A percentile compares a stretch with the other conserved stretches of the same genome.
These are phyloP conservation scores for Rosa lucieae DNA, from an alignment of 306 rosid species.

Conservation along the genomic window DNA sequence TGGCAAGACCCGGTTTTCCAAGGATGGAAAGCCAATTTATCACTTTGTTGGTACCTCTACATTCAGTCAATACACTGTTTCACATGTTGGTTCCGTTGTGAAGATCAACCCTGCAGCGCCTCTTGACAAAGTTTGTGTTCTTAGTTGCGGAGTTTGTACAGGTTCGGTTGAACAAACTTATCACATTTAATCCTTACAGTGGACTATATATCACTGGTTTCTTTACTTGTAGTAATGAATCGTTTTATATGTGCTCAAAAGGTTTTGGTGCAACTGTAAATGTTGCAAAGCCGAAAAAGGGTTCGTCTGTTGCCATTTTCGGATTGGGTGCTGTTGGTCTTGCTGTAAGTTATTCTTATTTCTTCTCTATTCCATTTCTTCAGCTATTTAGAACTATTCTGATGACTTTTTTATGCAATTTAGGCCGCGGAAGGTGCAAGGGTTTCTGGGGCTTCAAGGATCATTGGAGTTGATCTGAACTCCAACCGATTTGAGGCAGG, in stretches of 20 bases:
- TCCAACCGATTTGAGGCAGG: slow-evolving; percentile 72
- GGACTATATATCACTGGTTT: not conserved
- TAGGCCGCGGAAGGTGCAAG: slow-evolving; percentile 95
- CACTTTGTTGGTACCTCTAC: slow-evolving; percentile 93
- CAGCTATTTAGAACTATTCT: not conserved
- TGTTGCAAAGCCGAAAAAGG: slow-evolving; percentile 83
- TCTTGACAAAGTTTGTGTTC: slow-evolving; percentile 86
- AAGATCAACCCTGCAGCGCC: slow-evolving; percentile 90
- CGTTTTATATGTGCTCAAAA: slow-evolving; percentile 18
- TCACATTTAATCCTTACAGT: not conserved
- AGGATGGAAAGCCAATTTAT: slow-evolving; percentile 63
- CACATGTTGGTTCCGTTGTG: slow-evolving; percentile 73
- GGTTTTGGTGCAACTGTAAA: slow-evolving; percentile 90
- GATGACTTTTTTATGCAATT: slow-evolving; percentile 3
- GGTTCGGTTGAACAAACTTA: slow-evolving; percentile 38
- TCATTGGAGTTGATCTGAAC: slow-evolving; percentile 84
- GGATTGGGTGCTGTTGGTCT: slow-evolving; percentile 97
- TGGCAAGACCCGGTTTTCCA: slow-evolving; percentile 65
- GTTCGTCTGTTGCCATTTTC: slow-evolving; percentile 78
- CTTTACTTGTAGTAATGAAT: not conserved
- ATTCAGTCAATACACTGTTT: slow-evolving; percentile 84
- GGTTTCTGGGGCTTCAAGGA: slow-evolving; percentile 69
- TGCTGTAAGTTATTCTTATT: slow-evolving; percentile 53
- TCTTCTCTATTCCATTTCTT: not conserved
- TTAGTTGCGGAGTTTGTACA: slow-evolving; percentile 92